Conservation (phyloP, 2,329 filamentous ascomycete genomes). For the Phaeosphaeriaceae sp. region DNA sequence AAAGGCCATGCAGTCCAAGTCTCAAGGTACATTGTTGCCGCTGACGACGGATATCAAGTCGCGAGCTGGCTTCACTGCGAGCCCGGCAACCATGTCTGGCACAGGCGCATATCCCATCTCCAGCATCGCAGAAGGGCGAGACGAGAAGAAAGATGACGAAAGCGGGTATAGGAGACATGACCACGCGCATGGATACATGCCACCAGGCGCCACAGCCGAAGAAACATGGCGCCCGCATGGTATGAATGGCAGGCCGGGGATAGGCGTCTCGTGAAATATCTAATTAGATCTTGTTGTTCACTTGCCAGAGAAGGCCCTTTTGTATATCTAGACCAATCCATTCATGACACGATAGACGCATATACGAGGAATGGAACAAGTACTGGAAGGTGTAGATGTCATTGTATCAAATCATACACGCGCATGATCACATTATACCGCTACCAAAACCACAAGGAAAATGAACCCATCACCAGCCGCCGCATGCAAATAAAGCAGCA, state of each 20-base stretch:
- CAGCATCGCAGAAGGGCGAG: constrained; percentile 41
- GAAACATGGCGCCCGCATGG: constrained; percentile 71
- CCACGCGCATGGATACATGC: constrained; percentile 65
- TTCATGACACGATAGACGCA: constrained; percentile 3
- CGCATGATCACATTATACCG: constrained; percentile 39
- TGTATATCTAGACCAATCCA: constrained; percentile 3
- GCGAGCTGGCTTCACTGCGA: constrained; percentile 47
- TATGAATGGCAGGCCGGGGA: constrained; percentile 27
- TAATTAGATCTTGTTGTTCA: background rate
- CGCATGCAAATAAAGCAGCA: constrained; percentile 43
- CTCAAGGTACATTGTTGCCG: constrained; percentile 70
- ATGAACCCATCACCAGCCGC: constrained; percentile 17
- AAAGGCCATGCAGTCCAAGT: constrained; percentile 67
- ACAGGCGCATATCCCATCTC: constrained; percentile 38
- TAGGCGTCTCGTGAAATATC: constrained; percentile 32
- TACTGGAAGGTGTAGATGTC: constrained; percentile 9
- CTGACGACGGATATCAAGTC: constrained; percentile 54
- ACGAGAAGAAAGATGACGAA: constrained; percentile 66
- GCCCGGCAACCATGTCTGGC: constrained; percentile 47
- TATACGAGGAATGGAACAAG: constrained; percentile 1
- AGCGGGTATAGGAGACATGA: constrained; percentile 51
- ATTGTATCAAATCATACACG: constrained; percentile 36
- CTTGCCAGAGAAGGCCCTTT: background rate
- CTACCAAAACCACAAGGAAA: constrained; percentile 28
- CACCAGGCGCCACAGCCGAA: constrained; percentile 83